Evolutionary conservation across 2,329 filamentous ascomycete species (phyloP).

Genomic region (Phialophora chinensis): DNA sequence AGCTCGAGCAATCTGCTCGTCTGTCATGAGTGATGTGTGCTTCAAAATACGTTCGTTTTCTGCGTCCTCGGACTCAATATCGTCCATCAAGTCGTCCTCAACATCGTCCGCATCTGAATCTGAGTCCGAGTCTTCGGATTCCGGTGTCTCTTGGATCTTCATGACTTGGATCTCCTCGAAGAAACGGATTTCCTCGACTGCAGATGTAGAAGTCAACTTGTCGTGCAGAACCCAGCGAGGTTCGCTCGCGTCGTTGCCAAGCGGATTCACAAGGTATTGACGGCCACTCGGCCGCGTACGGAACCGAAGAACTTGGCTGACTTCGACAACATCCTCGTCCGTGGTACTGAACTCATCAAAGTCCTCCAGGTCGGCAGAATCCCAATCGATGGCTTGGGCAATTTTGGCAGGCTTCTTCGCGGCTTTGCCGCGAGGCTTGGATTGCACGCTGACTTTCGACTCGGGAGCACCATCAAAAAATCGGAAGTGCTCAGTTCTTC

Average conservation of each 20-base stretch:
- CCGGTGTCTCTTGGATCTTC: constrained; percentile 35
- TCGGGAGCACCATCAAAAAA: constrained; percentile 48
- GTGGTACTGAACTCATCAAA: constrained; percentile 59
- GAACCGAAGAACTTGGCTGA: constrained; percentile 54
- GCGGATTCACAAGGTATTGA: constrained; percentile 60
- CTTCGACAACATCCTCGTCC: constrained; percentile 49
- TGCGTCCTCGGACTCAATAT: constrained; percentile 49
- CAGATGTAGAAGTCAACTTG: constrained; percentile 43
- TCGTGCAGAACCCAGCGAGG: constrained; percentile 56
- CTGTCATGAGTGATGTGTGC: constrained; percentile 53
- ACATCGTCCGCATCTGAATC: constrained; percentile 42
- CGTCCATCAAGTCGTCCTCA: constrained; percentile 45
- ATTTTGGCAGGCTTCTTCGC: background rate
- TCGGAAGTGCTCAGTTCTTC: constrained; percentile 36
- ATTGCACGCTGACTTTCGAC: constrained; percentile 47
- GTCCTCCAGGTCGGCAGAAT: constrained; percentile 53
- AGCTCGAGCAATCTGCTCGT: constrained; percentile 67
- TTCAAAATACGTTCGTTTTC: constrained; percentile 47
- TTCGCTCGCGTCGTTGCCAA: constrained; percentile 52
- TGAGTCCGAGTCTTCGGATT: constrained; percentile 40
- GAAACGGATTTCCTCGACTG: constrained; percentile 41
- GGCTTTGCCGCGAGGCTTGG: constrained; percentile 23
- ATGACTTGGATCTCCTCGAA: constrained; percentile 46
- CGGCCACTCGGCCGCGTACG: constrained; percentile 52
- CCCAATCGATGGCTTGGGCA: constrained; percentile 47